Evolutionary conservation across 805 yeast genomes (phyloP), one percentile per base, ranked within the genome.

Genomic region (Kockiozyma suomiensis): DNA sequence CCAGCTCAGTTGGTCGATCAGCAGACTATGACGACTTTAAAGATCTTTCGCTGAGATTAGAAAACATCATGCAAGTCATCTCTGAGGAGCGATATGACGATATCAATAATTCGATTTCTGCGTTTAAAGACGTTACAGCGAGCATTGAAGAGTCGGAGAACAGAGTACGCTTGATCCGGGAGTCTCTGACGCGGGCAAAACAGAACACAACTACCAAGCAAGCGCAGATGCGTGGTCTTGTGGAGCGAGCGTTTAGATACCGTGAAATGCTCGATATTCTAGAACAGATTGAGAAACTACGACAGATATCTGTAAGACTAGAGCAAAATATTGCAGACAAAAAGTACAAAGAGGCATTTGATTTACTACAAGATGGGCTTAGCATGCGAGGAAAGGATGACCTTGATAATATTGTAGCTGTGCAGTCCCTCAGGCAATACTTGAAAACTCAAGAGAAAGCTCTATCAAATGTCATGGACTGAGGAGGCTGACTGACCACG

Each of bases 1-100:
- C 85, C 68, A 85, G 96, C 1, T 88, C 96, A 0, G 94, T 91
- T n/a, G 98, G 98, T 0, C 75, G 89, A 68, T 96, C 96, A 0
- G 86, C 85, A 68, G 82, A 86, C 61, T 79, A 79, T 59, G 79
- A 79, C 1, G 91, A 89, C 62, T 93, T 93, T 66, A 76, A 79
- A 45, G 80, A 81, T 50, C 73, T 90, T 47, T 83, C 86, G 62
- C 75, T 76, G 25, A 76, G 81, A 54, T 81, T 92, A 12, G 82
- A 85, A 15, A 70, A 70, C 17, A 81, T 85, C 26, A 76, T 93
- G 54, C 82, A 86, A 60, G 75, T 26, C 21, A 30, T 50, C 3
- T 30, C 51, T 21, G 15, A 30, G 23, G 62, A 85, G 55, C 88
- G 90, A 70, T 86, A 85, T 71, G 92, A 89, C 70, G 85, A 90